Percentiles rank a stretch among this genome's conserved stretches.
These are phyloP conservation scores for Priceomyces haplophilus DNA, from an alignment of 805 yeast species.

Conservation along the genomic window DNA sequence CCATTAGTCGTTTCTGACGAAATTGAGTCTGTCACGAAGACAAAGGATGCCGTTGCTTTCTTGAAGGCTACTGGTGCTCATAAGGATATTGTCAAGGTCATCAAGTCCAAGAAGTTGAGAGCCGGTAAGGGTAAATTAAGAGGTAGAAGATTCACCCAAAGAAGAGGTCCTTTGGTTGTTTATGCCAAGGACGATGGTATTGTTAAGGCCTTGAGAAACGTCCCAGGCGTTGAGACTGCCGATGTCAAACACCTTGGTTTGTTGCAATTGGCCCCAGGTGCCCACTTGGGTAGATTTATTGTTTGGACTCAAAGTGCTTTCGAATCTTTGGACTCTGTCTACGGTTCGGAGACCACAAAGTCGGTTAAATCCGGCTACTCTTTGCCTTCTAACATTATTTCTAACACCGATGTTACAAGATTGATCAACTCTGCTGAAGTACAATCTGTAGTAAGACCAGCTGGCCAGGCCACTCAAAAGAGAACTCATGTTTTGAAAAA, in stretches of 20 bases:
- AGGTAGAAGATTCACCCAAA: conserved; percentile 99
- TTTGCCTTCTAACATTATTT: conserved; percentile 89
- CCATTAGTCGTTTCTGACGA: conserved; percentile 96
- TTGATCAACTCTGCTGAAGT: conserved; percentile 98
- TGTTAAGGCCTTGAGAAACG: conserved; percentile 98
- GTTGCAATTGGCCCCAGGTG: conserved; percentile 99
- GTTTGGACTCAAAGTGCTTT: conserved; percentile 99
- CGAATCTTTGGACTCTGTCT: conserved; percentile 92
- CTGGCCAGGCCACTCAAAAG: conserved; percentile 92
- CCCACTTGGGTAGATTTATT: conserved; percentile 99
- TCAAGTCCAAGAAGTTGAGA: conserved; percentile 97
- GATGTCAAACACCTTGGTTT: conserved; percentile 89
- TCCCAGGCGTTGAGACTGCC: conserved; percentile 99
- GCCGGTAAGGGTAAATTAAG: conserved; percentile 99
- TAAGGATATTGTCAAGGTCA: conserved; percentile 95
- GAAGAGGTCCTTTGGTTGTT: conserved; percentile 99
- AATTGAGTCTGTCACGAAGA: conserved; percentile 88
- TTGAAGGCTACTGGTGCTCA: conserved; percentile 98
- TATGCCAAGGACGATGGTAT: conserved; percentile 97
- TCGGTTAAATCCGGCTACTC: conserved; percentile 85
- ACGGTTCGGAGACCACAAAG: conserved; percentile 88
- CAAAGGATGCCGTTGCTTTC: conserved; percentile 98
- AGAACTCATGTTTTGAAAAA: conserved; percentile 94
- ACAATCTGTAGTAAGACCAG: conserved; percentile 95
- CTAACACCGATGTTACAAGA: conserved; percentile 95